Evolutionary conservation across 78 protist species (phyloP), one percentile per base, ranked within the genome.

Genomic region (Cavenderia fasciculata): DNA sequence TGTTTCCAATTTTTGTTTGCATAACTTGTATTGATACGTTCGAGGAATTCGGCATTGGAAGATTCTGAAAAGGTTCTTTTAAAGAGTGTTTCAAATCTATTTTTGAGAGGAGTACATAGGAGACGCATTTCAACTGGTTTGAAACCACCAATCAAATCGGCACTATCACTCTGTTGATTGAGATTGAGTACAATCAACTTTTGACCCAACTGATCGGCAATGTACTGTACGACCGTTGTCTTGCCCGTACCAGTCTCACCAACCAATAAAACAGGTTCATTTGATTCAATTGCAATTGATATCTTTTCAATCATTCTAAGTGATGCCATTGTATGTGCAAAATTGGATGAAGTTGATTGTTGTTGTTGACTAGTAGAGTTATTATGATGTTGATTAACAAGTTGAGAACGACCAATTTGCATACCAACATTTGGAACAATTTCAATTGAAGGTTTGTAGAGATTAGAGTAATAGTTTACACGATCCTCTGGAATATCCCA

Each of bases 231-330:
- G 0, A 88, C 69, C 5, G 97, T 43, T 8, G 99, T 98, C 93
- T 99, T 99, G 56, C 99, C 99, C 0, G 94, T 87, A 34, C 99
- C 99, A 34, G 99, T 97, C 65, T 97, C 99, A 33, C 99, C 99
- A 34, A 94, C 94, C 31, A 98, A 92, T 38, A 97, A 86, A 49
- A 94, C 94, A 0, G 99, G 96, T 94, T 98, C 99, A 59, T n/a
- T 33, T 52, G 40, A 16, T 21, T 38, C 29, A 73, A 97, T 96
- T 46, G 95, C 73, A 4, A 85, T 95, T 1, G 97, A 95, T 2
- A 98, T 33, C 40, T 91, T 86, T 61, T 98, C 99, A 57, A 97
- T 25, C 12, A 96, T 43, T 25, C 66, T 41, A 31, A 98, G 59
- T 1, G 93, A 44, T 16, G 33, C 77, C 27, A 92, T 54, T 12